Evolutionary conservation across 257 asterid genomes (phyloP), one percentile per base, ranked within the genome.

Genomic region (Gardenia jasminoides): DNA sequence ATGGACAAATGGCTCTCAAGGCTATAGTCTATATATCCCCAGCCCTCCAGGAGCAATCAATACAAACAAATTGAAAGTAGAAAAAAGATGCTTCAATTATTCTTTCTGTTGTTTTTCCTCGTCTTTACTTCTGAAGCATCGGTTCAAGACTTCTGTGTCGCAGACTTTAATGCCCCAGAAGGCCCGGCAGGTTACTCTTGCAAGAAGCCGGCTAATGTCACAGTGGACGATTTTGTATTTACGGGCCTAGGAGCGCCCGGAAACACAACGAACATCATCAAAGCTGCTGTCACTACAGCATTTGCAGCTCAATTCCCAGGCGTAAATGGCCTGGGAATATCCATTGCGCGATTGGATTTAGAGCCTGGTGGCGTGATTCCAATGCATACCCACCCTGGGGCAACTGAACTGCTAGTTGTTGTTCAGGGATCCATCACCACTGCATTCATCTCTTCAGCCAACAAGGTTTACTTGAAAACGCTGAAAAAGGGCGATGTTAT

Each of bases 321-420:
- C 0, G 11, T 93, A 2, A 93, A 92, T 52, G 98, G 98, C 26
- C 90, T 87, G 1, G 97, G 97, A n/a, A 22, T 90, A 13, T 93
- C 96, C 17, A 82, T 90, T 0, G 97, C 88, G 19, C 90, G 96
- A 2, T 77, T 93, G 69, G 98, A 93, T 65, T 67, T 92, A 30
- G 98, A 91, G 22, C 76, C 94, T 0, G 84, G 84, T 0, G 98
- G 97, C 0, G 92, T 92, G 0, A 46, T 92, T 17, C 96, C 98
- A 20, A 56, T 93, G 84, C 98, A 93, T 85, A 92, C 97, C 6
- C 96, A 93, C 82, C 98, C 98, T 0, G 95, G 83, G 3, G 97
- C 92, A 0, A 85, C 92, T 1, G 96, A 92, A 79, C 36, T 92
- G 6, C 80, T 90, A 15, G 70, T 90, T 5, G 94, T 91, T 0